These are phyloP conservation scores for Magnaporthales sp. DNA, from an alignment of 2,329 filamentous ascomycete genomes.

Conservation along the genomic window DNA sequence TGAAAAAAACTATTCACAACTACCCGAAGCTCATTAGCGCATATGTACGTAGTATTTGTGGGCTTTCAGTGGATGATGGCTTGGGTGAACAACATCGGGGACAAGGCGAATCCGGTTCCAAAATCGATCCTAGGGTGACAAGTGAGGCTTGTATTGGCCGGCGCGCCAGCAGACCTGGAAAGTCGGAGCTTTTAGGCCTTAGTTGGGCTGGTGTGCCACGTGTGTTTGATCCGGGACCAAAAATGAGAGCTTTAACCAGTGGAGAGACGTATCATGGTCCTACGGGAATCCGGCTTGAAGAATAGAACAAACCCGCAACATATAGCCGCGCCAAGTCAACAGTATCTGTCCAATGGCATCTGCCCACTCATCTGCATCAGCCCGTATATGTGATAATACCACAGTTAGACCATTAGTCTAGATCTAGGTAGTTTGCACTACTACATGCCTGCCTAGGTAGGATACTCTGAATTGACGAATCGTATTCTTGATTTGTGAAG, in stretches of 20 bases:
- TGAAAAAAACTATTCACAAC: background rate
- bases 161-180: background rate
- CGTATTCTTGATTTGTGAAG: background rate
- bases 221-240: background rate
- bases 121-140: background rate
- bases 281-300: background rate
- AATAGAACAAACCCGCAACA: background rate
- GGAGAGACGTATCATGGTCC: background rate
- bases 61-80: background rate
- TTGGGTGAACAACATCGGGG: background rate
- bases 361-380: background rate
- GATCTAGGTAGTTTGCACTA: background rate
- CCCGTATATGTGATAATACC: background rate
- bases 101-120: background rate
- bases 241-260: background rate
- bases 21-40: background rate
- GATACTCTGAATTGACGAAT: background rate
- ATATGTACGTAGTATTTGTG: background rate
- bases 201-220: background rate
- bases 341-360: background rate
- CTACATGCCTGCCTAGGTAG: background rate
- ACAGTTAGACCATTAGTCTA: background rate
- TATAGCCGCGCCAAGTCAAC: background rate
- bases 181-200: background rate
- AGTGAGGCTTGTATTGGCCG: background rate